A percentile compares a stretch with the other conserved stretches of the same genome.
Evolutionary conservation across 2,329 filamentous ascomycete genomes (phyloP).

Genomic region (Tolypocladium endophyticum): DNA sequence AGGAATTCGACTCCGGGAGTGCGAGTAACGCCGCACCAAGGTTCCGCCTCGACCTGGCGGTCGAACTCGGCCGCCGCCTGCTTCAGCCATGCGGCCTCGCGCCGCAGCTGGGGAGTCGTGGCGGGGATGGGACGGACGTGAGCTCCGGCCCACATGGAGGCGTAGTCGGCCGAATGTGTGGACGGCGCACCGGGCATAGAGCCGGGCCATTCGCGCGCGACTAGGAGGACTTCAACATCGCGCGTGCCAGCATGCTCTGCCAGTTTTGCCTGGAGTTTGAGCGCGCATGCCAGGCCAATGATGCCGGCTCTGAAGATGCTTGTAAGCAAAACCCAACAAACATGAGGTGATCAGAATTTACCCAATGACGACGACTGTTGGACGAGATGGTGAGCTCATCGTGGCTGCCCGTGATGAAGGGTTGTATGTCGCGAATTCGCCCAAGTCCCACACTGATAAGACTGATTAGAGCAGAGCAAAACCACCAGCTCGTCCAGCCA

Average conservation of each 20-base stretch:
- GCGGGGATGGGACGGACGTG: slow-evolving; percentile 41
- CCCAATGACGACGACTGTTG: slow-evolving; percentile 6
- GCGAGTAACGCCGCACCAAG: slow-evolving; percentile 34
- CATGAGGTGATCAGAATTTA: background rate
- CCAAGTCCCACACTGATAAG: background rate
- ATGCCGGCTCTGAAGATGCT: slow-evolving; percentile 36
- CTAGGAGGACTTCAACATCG: slow-evolving; percentile 12
- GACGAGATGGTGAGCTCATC: background rate
- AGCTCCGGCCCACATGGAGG: slow-evolving; percentile 47
- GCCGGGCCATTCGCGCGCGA: slow-evolving; percentile 23
- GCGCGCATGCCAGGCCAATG: slow-evolving; percentile 37
- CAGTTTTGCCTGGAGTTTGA: slow-evolving; percentile 27
- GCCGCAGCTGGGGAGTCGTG: slow-evolving; percentile 18
- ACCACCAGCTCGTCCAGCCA: background rate
- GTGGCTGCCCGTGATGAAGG: background rate
- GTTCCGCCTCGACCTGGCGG: slow-evolving; percentile 11
- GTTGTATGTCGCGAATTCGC: background rate
- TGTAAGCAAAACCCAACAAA: background rate
- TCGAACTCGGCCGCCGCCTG: slow-evolving; percentile 14
- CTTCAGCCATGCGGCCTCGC: slow-evolving; percentile 21
- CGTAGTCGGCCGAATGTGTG: slow-evolving; percentile 30
- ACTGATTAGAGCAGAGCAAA: background rate
- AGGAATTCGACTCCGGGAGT: slow-evolving; percentile 41
- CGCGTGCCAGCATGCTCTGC: background rate
- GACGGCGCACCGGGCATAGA: slow-evolving; percentile 19